Percentiles rank a stretch among this genome's conserved stretches.
phyloP scores from a whole-genome alignment of 306 rosid genomes.

The Luffa aegyptiaca region DNA sequence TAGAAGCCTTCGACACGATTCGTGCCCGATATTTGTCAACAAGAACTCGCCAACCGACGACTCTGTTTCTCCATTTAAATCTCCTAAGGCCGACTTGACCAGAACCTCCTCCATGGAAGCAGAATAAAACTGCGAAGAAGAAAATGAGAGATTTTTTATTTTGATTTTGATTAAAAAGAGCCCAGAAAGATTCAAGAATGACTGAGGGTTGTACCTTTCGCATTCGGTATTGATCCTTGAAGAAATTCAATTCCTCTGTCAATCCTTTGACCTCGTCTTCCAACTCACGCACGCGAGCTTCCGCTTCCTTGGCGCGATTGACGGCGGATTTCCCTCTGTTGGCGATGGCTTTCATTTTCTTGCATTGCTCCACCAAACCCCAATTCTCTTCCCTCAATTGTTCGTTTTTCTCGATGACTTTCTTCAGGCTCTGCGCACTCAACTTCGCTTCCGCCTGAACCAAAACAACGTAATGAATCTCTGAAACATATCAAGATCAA shows the following conservation, averaged over 20 bases:
- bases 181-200: too few species aligned
- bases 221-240: too few species aligned
- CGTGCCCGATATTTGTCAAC: too few species aligned
- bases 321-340: constrained; percentile 70
- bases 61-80: too few species aligned
- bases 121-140: too few species aligned
- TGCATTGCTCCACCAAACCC: constrained; percentile 27
- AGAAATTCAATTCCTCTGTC: constrained; percentile 32
- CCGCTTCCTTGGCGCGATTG: constrained; percentile 53
- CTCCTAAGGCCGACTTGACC: too few species aligned
- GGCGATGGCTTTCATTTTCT: constrained; percentile 50
- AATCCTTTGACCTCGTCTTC: constrained; percentile 36
- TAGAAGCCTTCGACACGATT: too few species aligned
- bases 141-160: too few species aligned
- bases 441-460: constrained; percentile 46
- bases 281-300: constrained; percentile 39
- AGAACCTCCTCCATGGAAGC: too few species aligned
- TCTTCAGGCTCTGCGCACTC: constrained; percentile 71
- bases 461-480: background rate
- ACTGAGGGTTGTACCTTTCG: too few species aligned
- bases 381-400: constrained; percentile 42
- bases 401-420: constrained; percentile 62
- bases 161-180: too few species aligned
- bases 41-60: too few species aligned
- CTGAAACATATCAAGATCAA: background rate